Conservation (phyloP, 1,139 yeast genomes). For the Kurtzmaniella quercitrusa region DNA sequence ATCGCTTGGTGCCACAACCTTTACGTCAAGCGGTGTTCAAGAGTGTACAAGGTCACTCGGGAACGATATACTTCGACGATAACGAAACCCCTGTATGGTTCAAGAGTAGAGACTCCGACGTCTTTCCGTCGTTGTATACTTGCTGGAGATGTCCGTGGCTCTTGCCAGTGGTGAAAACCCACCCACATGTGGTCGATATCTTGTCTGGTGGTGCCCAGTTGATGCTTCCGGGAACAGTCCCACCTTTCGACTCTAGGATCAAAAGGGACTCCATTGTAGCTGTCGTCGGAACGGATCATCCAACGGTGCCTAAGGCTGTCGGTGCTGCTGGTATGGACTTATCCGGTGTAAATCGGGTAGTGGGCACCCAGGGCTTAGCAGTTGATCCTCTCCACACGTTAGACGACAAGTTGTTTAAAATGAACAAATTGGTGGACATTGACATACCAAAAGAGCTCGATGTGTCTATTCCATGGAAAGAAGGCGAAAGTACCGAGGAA, state of each 20-base stretch:
- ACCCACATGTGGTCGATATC: constrained; percentile 61
- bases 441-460: constrained; percentile 35
- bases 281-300: constrained; percentile 56
- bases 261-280: constrained; percentile 62
- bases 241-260: constrained; percentile 59
- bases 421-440: constrained; percentile 43
- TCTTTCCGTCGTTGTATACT: constrained; percentile 71
- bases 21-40: constrained; percentile 66
- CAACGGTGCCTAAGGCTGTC: constrained; percentile 67
- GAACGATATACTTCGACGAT: constrained; percentile 62
- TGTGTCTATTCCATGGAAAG: constrained; percentile 18
- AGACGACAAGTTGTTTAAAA: constrained; percentile 48
- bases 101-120: constrained; percentile 47
- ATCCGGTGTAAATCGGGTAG: constrained; percentile 34
- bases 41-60: constrained; percentile 50
- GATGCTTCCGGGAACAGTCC: constrained; percentile 87
- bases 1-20: constrained; percentile 51
- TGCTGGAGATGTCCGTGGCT: constrained; percentile 67
- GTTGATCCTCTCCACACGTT: constrained; percentile 54
- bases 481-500: constrained; percentile 9
- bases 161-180: constrained; percentile 66
- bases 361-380: constrained; percentile 63
- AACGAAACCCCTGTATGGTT: constrained; percentile 72
- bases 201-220: constrained; percentile 78
- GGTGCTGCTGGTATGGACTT: constrained; percentile 63